phyloP scores from a whole-genome alignment of 495 filamentous ascomycete genomes.

The Aspergillus sclerotioniger region DNA sequence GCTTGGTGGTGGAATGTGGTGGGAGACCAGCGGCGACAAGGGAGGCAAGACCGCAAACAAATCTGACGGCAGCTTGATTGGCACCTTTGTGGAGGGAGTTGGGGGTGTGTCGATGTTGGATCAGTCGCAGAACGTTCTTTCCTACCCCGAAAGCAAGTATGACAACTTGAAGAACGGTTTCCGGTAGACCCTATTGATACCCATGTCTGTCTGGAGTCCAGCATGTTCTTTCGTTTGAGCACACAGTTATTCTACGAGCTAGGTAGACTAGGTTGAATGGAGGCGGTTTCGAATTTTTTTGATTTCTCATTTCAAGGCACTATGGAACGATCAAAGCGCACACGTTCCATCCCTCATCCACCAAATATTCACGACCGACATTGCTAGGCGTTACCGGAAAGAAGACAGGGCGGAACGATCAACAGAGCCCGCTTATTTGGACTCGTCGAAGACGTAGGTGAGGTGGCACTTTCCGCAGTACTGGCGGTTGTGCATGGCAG shows the following conservation, averaged over 20 bases:
- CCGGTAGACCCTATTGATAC: conserved; percentile 7
- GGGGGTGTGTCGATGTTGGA: conserved; percentile 54
- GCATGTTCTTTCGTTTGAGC: conserved; percentile 1
- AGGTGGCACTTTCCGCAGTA: conserved; percentile 99
- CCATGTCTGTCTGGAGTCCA: conserved; percentile 1
- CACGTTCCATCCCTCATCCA: conserved; percentile 17
- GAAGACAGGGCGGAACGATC: conserved; percentile 19
- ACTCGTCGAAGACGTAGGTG: conserved; percentile 99
- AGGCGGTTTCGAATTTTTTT: conserved; percentile 12
- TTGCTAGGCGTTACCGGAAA: conserved; percentile 24
- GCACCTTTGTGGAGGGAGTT: conserved; percentile 52
- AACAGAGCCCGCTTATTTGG: conserved; percentile 48
- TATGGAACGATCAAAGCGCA: conserved; percentile 20
- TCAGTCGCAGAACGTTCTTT: conserved; percentile 61
- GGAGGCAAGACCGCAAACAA: conserved; percentile 37
- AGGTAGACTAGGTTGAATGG: conserved; percentile 2
- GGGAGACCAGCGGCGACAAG: conserved; percentile 85
- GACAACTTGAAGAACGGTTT: conserved; percentile 66
- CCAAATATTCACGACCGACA: conserved; percentile 20
- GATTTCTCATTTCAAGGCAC: conserved; percentile 21
- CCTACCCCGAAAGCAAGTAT: conserved; percentile 74
- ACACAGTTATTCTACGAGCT: not conserved
- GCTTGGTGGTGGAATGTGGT: conserved; percentile 89
- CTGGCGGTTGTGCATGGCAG: conserved; percentile 98
- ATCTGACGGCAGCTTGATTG: conserved; percentile 61